Evolutionary conservation across 805 yeast genomes (phyloP), one percentile per base, ranked within the genome.

Genomic region (Zygosaccharomyces siamensis): DNA sequence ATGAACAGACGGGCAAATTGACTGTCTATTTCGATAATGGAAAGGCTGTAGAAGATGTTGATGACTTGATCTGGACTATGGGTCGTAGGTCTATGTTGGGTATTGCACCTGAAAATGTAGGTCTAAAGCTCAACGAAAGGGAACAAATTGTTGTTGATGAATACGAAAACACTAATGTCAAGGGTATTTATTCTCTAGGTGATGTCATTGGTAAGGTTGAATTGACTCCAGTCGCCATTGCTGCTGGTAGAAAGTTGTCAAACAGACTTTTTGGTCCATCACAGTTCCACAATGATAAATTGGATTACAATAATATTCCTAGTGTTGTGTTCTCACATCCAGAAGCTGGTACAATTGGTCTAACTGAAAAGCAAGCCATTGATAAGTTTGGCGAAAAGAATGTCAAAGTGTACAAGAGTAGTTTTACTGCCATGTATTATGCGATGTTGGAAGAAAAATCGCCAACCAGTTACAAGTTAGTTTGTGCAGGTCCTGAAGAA

Each of bases 321-420:
- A 85, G 96, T 39, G 99, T 83, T n/a, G 78, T 93, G n/a, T 93
- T 93, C 69, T 83, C 97, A 3, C 99, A 93, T 69, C 99, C 99
- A 28, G 98, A 92, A 72, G 95, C 95, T 5, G 99, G 97, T 45
- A 77, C 95, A 5, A 83, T 92, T 67, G 99, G 99, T 45, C 71
- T 93, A 48, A 75, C 87, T 48, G 95, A 89, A 69, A 72, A 75
- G 49, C 83, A 81, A 54, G 99, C 99, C 39, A 71, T 78, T 52
- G 81, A 73, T 47, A 74, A 89, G 71, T 90, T 77, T 64, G 98
- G 98, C 49, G 74, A 78, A 55, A 89, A 81, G 18, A 77, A 88
- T 57, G 67, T 93, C 65, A 93, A 89, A 72, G 71, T 86, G 44
- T 93, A 93, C 76, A 79, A 78, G 57, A 80, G 96, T 53, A 80